Base-by-base conservation (phyloP, 1,284 basidiomycete genomes). In the Apiotrichum laibachii region DNA sequence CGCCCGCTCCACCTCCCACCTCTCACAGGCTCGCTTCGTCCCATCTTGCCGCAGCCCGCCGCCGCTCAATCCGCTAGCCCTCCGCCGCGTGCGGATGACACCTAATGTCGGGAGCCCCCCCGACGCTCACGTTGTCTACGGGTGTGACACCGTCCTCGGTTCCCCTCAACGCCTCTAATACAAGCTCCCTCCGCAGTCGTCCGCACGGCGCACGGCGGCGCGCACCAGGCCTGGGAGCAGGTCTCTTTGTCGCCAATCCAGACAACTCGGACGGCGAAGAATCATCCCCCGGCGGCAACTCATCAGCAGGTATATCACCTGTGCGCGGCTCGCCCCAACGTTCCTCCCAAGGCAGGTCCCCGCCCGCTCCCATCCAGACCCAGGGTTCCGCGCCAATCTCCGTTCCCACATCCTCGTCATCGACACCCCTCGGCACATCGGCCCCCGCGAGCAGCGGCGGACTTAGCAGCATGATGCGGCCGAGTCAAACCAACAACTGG, bases 201-300 rank as follows among this genome's bases (percentile, higher is more conserved):
- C 72, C 71, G 4, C 64, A 67, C 44, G 75, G 75, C 3, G 72
- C 72, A 7, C 56, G 75, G 33, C 56, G 64, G 18, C 51, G 72
- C 26, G 64, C 60, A 13, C n/a, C 40, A 13, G 15, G 18, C 12
- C 21, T 53, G 3, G 66, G 59, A 7, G 67, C 69, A 5, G 70
- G 71, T 13, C 62, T 71, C 22, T 71, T 61, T 50, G 66, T 77
- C 50, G 72, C 72, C 47, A 77, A 77, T 58, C 73, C 73, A 2
- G 73, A 77, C 57, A 70, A 72, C 59, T 75, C 73, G 37, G 75
- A 75, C 53, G 68, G 68, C 18, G 73, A 75, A 5, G 60, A 62
- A 21, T 34, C 49, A 21, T 13, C 53, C 22, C 53, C 56, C 10
- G 35, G 19, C 18, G 53, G 49, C 15, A 35, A 18, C 31, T 55